Evolutionary conservation across 768 basidiomycete genomes (phyloP).

Genomic region (Coprinopsis cinerea): DNA sequence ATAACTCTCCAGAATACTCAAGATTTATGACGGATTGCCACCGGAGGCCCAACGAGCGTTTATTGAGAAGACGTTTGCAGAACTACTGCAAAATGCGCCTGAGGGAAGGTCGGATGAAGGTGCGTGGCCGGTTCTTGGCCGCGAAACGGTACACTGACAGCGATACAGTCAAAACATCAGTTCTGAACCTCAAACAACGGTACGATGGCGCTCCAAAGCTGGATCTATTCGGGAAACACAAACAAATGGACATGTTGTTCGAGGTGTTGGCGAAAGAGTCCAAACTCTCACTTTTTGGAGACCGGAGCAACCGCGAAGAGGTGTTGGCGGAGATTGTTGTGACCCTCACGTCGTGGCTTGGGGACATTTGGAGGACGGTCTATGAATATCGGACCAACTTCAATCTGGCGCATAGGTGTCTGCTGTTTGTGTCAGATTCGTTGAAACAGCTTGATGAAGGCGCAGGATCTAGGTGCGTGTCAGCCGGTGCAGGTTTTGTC

Average conservation of each 20-base stretch:
- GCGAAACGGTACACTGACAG: no score
- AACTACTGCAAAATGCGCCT: constrained; percentile 42
- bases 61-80: constrained; percentile 43
- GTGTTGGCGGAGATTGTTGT: constrained; percentile 51
- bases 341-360: constrained; percentile 52
- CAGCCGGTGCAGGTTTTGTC: no score
- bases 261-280: constrained; percentile 48
- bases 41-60: constrained; percentile 44
- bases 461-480: constrained; percentile 35
- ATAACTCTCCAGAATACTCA: constrained; percentile 6
- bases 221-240: constrained; percentile 47
- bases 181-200: constrained; percentile 31
- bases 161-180: constrained; percentile 29
- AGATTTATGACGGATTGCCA: constrained; percentile 46
- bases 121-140: no score
- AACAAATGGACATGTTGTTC: constrained; percentile 47
- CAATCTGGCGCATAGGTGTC: constrained; percentile 45
- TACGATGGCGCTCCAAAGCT: constrained; percentile 40
- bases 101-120: no score
- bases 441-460: constrained; percentile 36
- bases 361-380: constrained; percentile 55
- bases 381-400: constrained; percentile 55
- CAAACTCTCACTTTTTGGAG: constrained; percentile 47
- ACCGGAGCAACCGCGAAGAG: constrained; percentile 48
- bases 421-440: constrained; percentile 45